phyloP scores from a whole-genome alignment of 2,329 filamentous ascomycete genomes.

The Alternaria brassicicola region DNA sequence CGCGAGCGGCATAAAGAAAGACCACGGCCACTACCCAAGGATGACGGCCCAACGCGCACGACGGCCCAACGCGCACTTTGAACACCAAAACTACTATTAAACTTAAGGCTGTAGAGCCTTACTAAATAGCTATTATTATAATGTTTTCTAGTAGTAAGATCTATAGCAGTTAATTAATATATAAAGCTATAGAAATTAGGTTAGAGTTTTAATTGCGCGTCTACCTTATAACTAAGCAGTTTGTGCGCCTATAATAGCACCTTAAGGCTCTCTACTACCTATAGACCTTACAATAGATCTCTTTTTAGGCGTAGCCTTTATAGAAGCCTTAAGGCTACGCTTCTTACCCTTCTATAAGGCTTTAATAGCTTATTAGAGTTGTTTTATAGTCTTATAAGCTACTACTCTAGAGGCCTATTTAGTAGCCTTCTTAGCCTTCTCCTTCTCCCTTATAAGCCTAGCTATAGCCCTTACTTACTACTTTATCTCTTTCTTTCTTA shows the following conservation, averaged over 20 bases:
- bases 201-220: not conserved
- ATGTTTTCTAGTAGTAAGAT: not conserved
- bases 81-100: not conserved
- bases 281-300: not conserved
- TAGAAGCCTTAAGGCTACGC: not conserved
- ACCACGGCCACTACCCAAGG: not conserved
- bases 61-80: not conserved
- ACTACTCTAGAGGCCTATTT: not conserved
- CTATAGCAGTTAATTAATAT: not conserved
- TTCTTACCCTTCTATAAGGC: not conserved
- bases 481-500: not conserved
- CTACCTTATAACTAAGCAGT: not conserved
- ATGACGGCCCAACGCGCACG: no score
- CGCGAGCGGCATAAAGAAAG: not conserved
- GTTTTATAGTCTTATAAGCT: not conserved
- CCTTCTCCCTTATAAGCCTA: not conserved
- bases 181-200: not conserved
- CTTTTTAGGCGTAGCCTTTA: not conserved
- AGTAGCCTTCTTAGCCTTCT: constrained; percentile 1
- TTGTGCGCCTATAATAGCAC: not conserved
- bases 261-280: not conserved
- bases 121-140: not conserved
- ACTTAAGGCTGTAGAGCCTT: no score
- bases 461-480: not conserved
- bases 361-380: not conserved